Percentiles rank a stretch among this genome's conserved stretches.
Evolutionary conservation across 2,329 filamentous ascomycete genomes (phyloP).

Genomic region (Nothopassalora personata): DNA sequence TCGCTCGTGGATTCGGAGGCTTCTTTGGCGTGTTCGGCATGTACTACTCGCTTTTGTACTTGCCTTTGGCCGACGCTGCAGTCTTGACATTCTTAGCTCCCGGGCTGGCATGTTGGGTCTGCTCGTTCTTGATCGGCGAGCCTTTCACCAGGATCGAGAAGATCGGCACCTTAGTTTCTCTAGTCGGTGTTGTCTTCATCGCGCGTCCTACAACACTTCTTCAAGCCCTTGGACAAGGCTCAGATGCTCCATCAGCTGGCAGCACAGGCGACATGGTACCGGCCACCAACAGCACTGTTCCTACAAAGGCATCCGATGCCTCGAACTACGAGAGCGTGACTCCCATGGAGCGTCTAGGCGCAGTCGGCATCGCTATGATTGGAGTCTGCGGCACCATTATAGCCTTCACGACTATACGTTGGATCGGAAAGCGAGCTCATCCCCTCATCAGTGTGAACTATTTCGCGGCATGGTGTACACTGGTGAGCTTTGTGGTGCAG

Average conservation of each 20-base stretch:
- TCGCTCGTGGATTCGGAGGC: constrained; percentile 63
- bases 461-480: constrained; percentile 65
- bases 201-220: constrained; percentile 64
- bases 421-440: constrained; percentile 75
- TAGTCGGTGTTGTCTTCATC: constrained; percentile 77
- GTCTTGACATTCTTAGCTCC: constrained; percentile 85
- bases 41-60: constrained; percentile 69
- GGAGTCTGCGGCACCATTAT: constrained; percentile 71
- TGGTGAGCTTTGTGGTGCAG: constrained; percentile 62
- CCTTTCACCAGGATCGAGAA: constrained; percentile 74
- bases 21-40: constrained; percentile 75
- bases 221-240: constrained; percentile 25
- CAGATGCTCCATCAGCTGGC: constrained; percentile 29
- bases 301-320: constrained; percentile 22
- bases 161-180: constrained; percentile 66
- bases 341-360: constrained; percentile 60
- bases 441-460: constrained; percentile 82
- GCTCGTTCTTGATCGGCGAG: constrained; percentile 68
- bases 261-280: constrained; percentile 30
- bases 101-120: constrained; percentile 71
- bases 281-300: constrained; percentile 28
- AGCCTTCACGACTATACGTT: constrained; percentile 69
- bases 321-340: constrained; percentile 45
- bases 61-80: constrained; percentile 80
- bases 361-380: constrained; percentile 65